Base-by-base conservation (phyloP, 768 basidiomycete species). In the Lyophyllum semitale region DNA sequence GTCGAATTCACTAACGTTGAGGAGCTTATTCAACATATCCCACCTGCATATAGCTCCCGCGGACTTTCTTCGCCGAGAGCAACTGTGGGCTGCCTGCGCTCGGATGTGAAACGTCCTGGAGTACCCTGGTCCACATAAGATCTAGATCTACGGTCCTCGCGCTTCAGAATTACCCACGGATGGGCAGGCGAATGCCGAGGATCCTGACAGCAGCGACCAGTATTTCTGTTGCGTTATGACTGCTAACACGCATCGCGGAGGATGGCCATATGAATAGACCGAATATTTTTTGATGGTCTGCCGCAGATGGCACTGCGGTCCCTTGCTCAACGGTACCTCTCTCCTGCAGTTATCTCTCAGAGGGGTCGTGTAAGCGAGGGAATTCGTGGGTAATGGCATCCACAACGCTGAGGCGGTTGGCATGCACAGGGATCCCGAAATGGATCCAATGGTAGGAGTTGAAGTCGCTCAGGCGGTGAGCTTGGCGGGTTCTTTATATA, bases 71-170 rank as follows among this genome's bases (percentile, higher is more conserved):
- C 66, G 57, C 64, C 18, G 70, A 77, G 42, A 68, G 72, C 46
- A 83, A 82, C 54, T 81, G 78, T 78, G 66, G 35, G 57, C 65
- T n/a, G 68, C 75, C 2, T 76, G 73, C 48, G 56, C 66, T 23
- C 71, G 72, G 46, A 83, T 81, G 81, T 82, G 78, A 80, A 64
- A 57, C n/a, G 68, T 69, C 30, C 51, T 82, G 20, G 70, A 73
- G 35, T 66, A 71, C 45, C 62, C 64, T 22, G 60, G 59, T 50
- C 59, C 59, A n/a, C 64, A 60, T 23, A 67, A 65, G 54, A 63
- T 73, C 20, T 72, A 76, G 46, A 69, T 81, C 61, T 83, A 82
- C 79, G 15, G 70, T 81, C 32, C 66, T 82, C 40, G 78, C 80
- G 70, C 77, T 8, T 77, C 77, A 5, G 60, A 61, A 48, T 53